A percentile compares a stretch with the other conserved stretches of the same genome.
phyloP scores from a whole-genome alignment of 768 basidiomycete genomes.

The Myochromella boudieri region DNA sequence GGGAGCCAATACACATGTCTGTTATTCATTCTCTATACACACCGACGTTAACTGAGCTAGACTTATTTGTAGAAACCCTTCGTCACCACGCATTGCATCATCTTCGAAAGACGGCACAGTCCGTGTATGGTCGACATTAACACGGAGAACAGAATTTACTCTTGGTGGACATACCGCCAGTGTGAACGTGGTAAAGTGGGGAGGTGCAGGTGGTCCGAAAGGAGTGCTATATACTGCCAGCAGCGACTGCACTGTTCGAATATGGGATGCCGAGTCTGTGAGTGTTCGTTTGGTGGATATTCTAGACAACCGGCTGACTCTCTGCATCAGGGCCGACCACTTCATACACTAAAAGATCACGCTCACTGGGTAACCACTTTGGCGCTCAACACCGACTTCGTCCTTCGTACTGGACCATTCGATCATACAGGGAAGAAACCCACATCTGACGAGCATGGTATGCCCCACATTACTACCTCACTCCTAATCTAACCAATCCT shows the following conservation, averaged over 20 bases:
- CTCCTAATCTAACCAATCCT: background rate
- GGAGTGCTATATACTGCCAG: conserved; percentile 93
- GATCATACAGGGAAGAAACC: conserved; percentile 85
- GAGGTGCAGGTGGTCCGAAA: conserved; percentile 68
- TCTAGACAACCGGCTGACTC: conserved; percentile 1
- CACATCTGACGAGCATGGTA: conserved; percentile 80
- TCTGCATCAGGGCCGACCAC: conserved; percentile 66
- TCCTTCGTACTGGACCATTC: conserved; percentile 92
- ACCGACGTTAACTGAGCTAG: conserved; percentile 1
- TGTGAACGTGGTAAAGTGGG: conserved; percentile 96
- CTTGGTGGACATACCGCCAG: conserved; percentile 93
- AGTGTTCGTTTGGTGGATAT: conserved; percentile 19
- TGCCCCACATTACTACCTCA: conserved; percentile 8
- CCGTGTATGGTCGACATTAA: conserved; percentile 85
- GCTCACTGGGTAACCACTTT: conserved; percentile 99
- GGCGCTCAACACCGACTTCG: conserved; percentile 92
- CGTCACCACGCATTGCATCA: conserved; percentile 83
- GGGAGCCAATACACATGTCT: conserved; percentile 95
- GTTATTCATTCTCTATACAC: background rate
- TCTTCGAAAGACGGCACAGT: conserved; percentile 97
- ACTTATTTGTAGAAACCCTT: conserved; percentile 56
- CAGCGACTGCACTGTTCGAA: conserved; percentile 89
- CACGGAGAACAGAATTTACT: conserved; percentile 73
- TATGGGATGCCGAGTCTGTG: conserved; percentile 87
- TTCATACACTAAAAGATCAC: conserved; percentile 89